These are phyloP conservation scores for Yamagishiella unicocca DNA, from an alignment of 139 green algal species.

Conservation along the genomic window DNA sequence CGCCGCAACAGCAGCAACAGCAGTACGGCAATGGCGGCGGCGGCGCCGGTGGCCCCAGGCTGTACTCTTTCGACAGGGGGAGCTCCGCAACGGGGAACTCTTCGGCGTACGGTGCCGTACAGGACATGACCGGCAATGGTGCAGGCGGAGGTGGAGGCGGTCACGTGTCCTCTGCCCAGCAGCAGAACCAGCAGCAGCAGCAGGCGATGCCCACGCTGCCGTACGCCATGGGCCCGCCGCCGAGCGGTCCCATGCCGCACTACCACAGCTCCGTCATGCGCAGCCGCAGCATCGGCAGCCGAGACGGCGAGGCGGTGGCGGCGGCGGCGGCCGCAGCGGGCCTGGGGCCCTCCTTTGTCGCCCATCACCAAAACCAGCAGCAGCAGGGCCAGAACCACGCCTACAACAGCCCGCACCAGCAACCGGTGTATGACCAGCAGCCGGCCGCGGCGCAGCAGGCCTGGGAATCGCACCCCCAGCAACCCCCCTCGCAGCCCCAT, in stretches of 20 bases:
- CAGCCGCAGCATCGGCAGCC: slow-evolving; percentile 31
- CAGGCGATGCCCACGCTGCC: background rate
- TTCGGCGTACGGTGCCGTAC: background rate
- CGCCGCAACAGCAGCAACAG: background rate
- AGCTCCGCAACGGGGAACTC: background rate
- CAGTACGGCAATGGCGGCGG: background rate
- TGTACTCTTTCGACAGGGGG: slow-evolving; percentile 37
- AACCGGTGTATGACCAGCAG: background rate
- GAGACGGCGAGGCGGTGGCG: background rate
- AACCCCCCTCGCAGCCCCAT: background rate
- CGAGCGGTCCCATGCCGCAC: slow-evolving; percentile 38
- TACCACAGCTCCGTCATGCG: slow-evolving; percentile 49
- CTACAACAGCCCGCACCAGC: slow-evolving; percentile 23
- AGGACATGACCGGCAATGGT: background rate
- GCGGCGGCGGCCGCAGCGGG: background rate
- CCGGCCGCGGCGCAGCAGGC: background rate
- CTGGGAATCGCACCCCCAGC: background rate
- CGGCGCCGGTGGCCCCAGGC: background rate
- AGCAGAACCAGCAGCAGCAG: slow-evolving; percentile 36
- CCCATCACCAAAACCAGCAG: background rate
- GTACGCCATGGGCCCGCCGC: slow-evolving; percentile 11
- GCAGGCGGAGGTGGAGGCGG: background rate
- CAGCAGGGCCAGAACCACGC: background rate
- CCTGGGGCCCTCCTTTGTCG: background rate
- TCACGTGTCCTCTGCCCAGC: background rate